Evolutionary conservation across 768 basidiomycete species (phyloP), one percentile per base, ranked within the genome.

Genomic region (Harrya chromipes): DNA sequence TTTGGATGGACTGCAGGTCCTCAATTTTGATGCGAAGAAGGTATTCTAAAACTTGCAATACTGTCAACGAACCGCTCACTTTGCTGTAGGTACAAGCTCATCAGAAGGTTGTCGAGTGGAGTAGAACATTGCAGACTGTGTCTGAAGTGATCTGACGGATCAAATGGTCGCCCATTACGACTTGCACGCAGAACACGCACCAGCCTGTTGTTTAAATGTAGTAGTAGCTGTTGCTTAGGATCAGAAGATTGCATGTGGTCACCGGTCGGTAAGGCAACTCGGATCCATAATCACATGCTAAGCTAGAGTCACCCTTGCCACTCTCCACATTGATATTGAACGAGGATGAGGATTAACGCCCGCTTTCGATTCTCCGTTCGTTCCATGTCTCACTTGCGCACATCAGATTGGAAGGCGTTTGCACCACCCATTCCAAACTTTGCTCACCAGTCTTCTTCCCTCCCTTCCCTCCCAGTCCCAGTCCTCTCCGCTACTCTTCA

Each of bases 1-100:
- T 4, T 72, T 95, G 47, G 83, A 89, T 4, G 92, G 93, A 4
- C 74, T 95, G 27, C 91, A 94, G 62, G 86, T 94, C 4, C 73
- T 91, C 17, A 80, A 86, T 57, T 94, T 95, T 58, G 80, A 88
- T 58, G 71, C 83, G 0, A 69, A 50, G 13, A 93, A 91, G 77
- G 92, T 89, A 60, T 38, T 62, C 55, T 17, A 23, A 6, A 21
- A 13, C 23, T 10, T 40, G 43, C 16, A 6, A 16, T n/a, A 27
- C 17, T 14, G 21, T 16, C 26, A n/a, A 26, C 5, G 31, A 19
- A 19, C 9, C 19, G 26, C 21, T 52, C 38, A 67, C 40, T 50
- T 33, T 47, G 20, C 33, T 16, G 6, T 40, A 88, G 86, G 86
- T 89, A 17, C 72, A 74, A 52, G 85, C 82, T 1, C 87, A 90